Evolutionary conservation across 345 rosid species (phyloP).

Genomic region (Microcos paniculata): DNA sequence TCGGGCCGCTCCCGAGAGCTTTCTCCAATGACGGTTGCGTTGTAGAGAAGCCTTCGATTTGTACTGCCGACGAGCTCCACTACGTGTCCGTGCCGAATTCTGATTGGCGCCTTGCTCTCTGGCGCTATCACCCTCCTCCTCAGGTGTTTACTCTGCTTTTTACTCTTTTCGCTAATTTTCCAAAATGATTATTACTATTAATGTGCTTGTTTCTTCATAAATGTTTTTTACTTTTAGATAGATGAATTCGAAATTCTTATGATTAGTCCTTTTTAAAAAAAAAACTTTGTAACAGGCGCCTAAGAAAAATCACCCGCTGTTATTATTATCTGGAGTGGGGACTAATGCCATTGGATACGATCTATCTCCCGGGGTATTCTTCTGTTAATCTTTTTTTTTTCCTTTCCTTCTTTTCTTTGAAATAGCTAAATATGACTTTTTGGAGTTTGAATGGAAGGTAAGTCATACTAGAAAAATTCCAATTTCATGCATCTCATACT

Average conservation of each 20-base stretch:
- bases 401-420: background rate
- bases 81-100: conserved; percentile 62
- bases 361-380: conserved; percentile 71
- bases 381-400: background rate
- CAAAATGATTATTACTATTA: too few relatives aligned
- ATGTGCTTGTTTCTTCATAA: background rate
- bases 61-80: conserved; percentile 97
- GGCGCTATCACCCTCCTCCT: conserved; percentile 72
- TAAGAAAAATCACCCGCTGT: conserved; percentile 75
- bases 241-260: too few relatives aligned
- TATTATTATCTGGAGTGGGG: conserved; percentile 91
- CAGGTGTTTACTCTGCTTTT: conserved; percentile 26
- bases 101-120: conserved; percentile 91
- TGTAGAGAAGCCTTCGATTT: conserved; percentile 61
- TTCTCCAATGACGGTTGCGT: conserved; percentile 30
- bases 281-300: conserved; percentile 62
- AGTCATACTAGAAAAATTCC: background rate
- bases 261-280: too few relatives aligned
- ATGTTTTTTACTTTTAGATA: background rate
- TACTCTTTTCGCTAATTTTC: background rate
- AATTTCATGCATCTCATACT: background rate
- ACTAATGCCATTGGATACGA: conserved; percentile 96
- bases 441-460: background rate
- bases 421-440: background rate
- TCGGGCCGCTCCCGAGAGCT: conserved; percentile 11